Conservation (phyloP, 2,329 filamentous ascomycete genomes). For the Pezicula rhizophila region DNA sequence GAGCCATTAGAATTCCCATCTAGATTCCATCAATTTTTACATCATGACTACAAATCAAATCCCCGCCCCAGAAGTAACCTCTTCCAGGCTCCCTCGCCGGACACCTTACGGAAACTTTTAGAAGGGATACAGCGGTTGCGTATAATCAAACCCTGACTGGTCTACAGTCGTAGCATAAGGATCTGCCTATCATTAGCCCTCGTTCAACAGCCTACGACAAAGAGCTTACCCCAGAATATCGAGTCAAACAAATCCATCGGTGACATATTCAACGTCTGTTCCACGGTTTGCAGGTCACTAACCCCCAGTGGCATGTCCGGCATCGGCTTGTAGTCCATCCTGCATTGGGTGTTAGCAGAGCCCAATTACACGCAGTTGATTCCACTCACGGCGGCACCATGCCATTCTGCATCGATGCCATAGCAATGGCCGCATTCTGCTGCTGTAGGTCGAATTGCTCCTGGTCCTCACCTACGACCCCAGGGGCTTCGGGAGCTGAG, state of each 20-base stretch:
- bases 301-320: slow-evolving; percentile 20
- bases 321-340: slow-evolving; percentile 32
- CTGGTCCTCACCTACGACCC: slow-evolving; percentile 6
- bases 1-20: too few species aligned
- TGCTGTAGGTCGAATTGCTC: slow-evolving; percentile 36
- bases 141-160: slow-evolving; percentile 16
- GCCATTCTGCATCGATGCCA: slow-evolving; percentile 60
- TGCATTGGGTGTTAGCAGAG: slow-evolving; percentile 7
- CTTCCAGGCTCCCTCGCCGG: too few species aligned
- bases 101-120: background rate
- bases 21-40: too few species aligned
- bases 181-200: slow-evolving; percentile 1
- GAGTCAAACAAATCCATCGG: slow-evolving; percentile 64
- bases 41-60: too few species aligned
- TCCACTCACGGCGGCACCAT: slow-evolving; percentile 26
- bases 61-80: too few species aligned
- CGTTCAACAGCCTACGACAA: background rate
- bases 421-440: slow-evolving; percentile 53
- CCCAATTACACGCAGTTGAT: background rate
- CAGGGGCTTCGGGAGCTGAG: slow-evolving; percentile 7
- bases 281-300: slow-evolving; percentile 40
- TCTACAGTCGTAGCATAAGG: slow-evolving; percentile 12
- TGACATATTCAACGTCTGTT: slow-evolving; percentile 54
- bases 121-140: slow-evolving; percentile 15
- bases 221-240: slow-evolving; percentile 57